phyloP scores from a whole-genome alignment of 2,329 filamentous ascomycete species.

The Colletotrichum sp. region DNA sequence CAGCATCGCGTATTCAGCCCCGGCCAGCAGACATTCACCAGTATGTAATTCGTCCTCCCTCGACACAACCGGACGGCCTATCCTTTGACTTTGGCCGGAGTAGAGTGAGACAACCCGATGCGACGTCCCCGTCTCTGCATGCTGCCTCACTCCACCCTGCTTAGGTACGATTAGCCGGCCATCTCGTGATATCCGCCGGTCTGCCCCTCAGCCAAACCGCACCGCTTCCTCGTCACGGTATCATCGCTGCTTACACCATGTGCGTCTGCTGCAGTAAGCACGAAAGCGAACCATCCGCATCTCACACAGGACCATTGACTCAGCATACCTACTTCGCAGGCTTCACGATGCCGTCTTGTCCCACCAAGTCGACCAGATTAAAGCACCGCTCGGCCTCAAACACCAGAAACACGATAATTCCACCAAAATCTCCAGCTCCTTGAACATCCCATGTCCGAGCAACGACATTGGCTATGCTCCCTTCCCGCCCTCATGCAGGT shows the following conservation, averaged over 20 bases:
- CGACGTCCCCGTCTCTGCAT: slow-evolving; percentile 2
- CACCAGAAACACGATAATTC: neutral
- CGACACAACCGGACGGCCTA: slow-evolving; percentile 5
- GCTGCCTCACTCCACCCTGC: neutral
- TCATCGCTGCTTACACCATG: slow-evolving; percentile 3
- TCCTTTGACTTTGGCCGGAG: neutral
- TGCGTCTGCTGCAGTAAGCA: neutral
- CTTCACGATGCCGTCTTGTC: neutral
- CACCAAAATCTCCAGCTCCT: neutral
- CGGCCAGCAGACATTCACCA: neutral
- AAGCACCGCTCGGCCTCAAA: neutral
- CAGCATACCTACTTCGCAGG: neutral
- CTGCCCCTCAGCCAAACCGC: neutral
- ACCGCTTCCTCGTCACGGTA: slow-evolving; percentile 3
- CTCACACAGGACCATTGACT: neutral
- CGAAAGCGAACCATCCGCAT: neutral
- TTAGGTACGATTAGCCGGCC: neutral
- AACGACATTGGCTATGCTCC: slow-evolving; percentile 2
- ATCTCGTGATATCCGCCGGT: neutral
- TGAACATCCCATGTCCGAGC: slow-evolving; percentile 1
- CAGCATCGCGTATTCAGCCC: neutral
- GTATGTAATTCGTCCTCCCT: neutral
- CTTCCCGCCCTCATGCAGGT: slow-evolving; percentile 9
- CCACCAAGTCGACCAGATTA: neutral
- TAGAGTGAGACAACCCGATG: slow-evolving; percentile 14